Conservation (phyloP, 495 filamentous ascomycete species). For the Hyaloscypha hepaticicola region DNA sequence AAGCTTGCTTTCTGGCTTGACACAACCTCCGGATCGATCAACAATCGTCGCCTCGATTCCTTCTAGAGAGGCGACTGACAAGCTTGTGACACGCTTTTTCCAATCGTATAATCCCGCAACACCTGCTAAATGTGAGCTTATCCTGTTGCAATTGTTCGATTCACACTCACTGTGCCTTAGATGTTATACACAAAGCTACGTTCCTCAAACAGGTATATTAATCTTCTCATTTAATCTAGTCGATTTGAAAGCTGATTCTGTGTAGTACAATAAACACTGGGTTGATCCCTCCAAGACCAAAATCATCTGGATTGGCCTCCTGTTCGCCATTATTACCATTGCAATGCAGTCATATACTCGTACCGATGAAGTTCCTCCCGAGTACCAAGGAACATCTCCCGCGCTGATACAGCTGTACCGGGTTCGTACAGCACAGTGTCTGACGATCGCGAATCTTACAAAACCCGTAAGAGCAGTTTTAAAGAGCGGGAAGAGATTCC, state of each 20-base stretch:
- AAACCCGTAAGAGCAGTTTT: constrained; percentile 34
- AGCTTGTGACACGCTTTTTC: constrained; percentile 49
- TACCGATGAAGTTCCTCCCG: constrained; percentile 32
- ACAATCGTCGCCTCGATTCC: constrained; percentile 45
- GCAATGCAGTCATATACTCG: constrained; percentile 39
- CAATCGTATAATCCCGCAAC: constrained; percentile 46
- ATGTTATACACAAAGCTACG: constrained; percentile 24
- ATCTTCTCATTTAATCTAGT: background rate
- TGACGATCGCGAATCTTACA: constrained; percentile 44
- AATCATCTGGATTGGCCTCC: constrained; percentile 47
- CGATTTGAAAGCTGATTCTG: background rate
- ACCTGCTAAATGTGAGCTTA: constrained; percentile 30
- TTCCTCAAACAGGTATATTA: constrained; percentile 28
- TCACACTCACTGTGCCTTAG: background rate
- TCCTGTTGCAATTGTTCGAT: background rate
- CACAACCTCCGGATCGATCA: constrained; percentile 32
- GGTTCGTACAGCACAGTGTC: constrained; percentile 37
- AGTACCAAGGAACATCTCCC: constrained; percentile 30
- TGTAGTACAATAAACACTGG: constrained; percentile 49
- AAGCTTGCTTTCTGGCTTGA: constrained; percentile 21
- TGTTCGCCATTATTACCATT: constrained; percentile 45
- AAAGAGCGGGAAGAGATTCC: background rate
- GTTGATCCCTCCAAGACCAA: constrained; percentile 38
- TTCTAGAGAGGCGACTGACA: constrained; percentile 38
- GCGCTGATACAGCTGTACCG: constrained; percentile 22